Evolutionary conservation across 805 yeast species (phyloP).

Genomic region (Yamadazyma tumulicola): DNA sequence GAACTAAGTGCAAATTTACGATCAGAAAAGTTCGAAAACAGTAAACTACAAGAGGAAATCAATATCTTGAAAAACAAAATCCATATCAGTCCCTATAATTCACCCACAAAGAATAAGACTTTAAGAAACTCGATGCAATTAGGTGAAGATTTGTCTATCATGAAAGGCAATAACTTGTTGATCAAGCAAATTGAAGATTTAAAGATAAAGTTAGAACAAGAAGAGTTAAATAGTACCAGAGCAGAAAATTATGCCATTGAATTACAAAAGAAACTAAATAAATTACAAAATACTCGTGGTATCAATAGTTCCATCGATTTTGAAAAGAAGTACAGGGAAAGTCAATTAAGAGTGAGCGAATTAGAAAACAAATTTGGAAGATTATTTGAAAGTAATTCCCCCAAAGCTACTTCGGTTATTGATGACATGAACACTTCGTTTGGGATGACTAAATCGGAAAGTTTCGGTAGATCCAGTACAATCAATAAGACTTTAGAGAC

Average conservation of each 20-base stretch:
- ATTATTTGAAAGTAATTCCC: constrained; percentile 16
- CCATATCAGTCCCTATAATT: constrained; percentile 14
- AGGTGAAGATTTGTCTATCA: constrained; percentile 25
- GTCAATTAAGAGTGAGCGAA: constrained; percentile 30
- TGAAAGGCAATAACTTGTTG: constrained; percentile 15
- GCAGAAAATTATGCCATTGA: constrained; percentile 50
- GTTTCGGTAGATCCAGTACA: constrained; percentile 25
- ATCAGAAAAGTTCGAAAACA: constrained; percentile 44
- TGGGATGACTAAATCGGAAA: constrained; percentile 28
- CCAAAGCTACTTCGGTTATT: no score
- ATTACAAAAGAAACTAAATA: constrained; percentile 40
- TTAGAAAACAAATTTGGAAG: constrained; percentile 29
- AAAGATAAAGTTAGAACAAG: constrained; percentile 47
- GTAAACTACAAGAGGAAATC: constrained; percentile 52
- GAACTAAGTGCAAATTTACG: constrained; percentile 49
- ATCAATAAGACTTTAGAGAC: constrained; percentile 21
- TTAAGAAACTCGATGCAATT: constrained; percentile 31
- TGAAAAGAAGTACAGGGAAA: constrained; percentile 33
- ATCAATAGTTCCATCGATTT: constrained; percentile 30
- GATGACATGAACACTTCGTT: constrained; percentile 1
- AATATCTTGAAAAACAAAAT: constrained; percentile 55
- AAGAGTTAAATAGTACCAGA: constrained; percentile 47
- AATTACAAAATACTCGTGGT: constrained; percentile 39
- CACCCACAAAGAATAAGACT: constrained; percentile 25
- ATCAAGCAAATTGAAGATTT: constrained; percentile 47